Evolutionary conservation across 352 stramenopile species (phyloP).

Genomic region (Phytopythium ostracodes): DNA sequence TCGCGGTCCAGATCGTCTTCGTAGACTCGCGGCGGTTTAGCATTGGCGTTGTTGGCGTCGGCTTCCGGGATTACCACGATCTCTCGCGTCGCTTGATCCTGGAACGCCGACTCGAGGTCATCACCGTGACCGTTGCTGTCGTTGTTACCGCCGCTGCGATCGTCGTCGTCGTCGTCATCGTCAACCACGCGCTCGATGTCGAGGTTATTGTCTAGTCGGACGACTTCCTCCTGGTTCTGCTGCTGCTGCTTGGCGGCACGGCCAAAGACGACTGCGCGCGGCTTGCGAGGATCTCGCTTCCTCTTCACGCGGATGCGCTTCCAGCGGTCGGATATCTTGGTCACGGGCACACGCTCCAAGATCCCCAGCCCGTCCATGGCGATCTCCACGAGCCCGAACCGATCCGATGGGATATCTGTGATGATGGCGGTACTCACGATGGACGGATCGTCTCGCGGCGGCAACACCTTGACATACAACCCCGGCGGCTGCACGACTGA

Average conservation of each 20-base stretch:
- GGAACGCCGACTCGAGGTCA: conserved; percentile 42
- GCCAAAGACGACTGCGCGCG: conserved; percentile 45
- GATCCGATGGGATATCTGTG: conserved; percentile 39
- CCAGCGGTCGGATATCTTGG: conserved; percentile 62
- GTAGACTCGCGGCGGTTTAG: conserved; percentile 23
- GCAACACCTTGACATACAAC: conserved; percentile 61
- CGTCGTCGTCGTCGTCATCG: conserved; percentile 28
- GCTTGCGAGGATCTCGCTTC: conserved; percentile 26
- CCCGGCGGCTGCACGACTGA: conserved; percentile 30
- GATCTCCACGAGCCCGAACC: conserved; percentile 56
- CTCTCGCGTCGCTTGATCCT: conserved; percentile 49
- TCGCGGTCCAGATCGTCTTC: conserved; percentile 21
- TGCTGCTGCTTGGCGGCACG: conserved; percentile 12
- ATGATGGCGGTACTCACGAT: conserved; percentile 57
- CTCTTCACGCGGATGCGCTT: conserved; percentile 50
- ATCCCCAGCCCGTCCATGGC: conserved; percentile 54
- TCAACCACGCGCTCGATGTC: conserved; percentile 31
- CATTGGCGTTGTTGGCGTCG: conserved; percentile 16
- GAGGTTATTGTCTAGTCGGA: conserved; percentile 20
- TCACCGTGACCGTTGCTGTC: conserved; percentile 3
- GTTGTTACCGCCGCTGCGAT: conserved; percentile 18
- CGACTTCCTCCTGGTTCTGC: conserved; percentile 14
- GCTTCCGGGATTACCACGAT: conserved; percentile 24
- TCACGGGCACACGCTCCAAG: conserved; percentile 40
- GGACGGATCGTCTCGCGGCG: conserved; percentile 31